Percentiles rank a stretch among this genome's conserved stretches.
phyloP scores from a whole-genome alignment of 1,284 basidiomycete species.

The Taiwanofungus camphoratus region DNA sequence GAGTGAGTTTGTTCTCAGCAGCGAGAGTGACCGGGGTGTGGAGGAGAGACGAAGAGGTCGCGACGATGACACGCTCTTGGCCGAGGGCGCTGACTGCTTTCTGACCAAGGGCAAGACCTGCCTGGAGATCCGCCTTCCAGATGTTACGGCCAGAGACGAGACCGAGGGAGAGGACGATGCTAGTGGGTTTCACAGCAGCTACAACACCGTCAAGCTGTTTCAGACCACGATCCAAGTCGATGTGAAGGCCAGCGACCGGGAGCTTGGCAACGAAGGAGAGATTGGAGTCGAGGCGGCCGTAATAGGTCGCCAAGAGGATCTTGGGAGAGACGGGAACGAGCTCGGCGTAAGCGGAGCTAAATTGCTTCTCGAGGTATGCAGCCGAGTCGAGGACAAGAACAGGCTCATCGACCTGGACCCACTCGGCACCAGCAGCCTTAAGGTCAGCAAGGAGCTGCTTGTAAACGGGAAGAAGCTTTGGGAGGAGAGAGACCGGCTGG shows the following conservation, averaged over 20 bases:
- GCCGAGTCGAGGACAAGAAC: conserved; percentile 91
- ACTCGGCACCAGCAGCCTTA: conserved; percentile 89
- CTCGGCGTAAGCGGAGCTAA: conserved; percentile 76
- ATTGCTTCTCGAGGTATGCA: conserved; percentile 77
- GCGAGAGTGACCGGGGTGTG: conserved; percentile 97
- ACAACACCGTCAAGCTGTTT: conserved; percentile 85
- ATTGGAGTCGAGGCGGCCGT: conserved; percentile 94
- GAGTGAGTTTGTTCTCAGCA: conserved; percentile 88
- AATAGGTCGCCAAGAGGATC: conserved; percentile 94
- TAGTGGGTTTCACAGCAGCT: conserved; percentile 78
- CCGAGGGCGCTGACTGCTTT: conserved; percentile 83
- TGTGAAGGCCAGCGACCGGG: conserved; percentile 91
- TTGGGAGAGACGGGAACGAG: conserved; percentile 84
- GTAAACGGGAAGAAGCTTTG: conserved; percentile 91
- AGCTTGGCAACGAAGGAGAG: conserved; percentile 88
- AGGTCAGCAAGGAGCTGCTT: conserved; percentile 88
- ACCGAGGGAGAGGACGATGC: conserved; percentile 88
- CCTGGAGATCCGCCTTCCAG: conserved; percentile 97
- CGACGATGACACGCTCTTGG: conserved; percentile 85
- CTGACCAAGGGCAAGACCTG: conserved; percentile 79
- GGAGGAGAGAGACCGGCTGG: conserved; percentile 86
- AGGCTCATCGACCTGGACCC: conserved; percentile 98
- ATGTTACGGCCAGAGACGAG: conserved; percentile 98
- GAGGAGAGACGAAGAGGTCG: conserved; percentile 95
- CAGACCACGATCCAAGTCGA: conserved; percentile 94